A percentile compares a stretch with the other conserved stretches of the same genome.
Conservation (phyloP, 257 asterid species). For the Fraxinus excelsior region DNA sequence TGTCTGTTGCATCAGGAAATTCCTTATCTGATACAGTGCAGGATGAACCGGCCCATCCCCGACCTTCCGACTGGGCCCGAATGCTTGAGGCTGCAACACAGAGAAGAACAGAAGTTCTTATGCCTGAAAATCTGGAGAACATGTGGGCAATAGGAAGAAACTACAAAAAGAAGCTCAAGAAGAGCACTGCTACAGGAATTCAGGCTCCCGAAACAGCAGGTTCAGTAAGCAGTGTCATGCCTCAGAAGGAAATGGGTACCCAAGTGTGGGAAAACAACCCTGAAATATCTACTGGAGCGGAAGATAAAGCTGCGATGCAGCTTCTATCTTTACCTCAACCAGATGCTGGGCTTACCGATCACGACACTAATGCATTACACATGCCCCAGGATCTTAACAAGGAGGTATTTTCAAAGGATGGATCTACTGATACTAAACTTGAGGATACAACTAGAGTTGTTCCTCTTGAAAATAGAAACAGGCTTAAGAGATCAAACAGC, state of each 20-base stretch:
- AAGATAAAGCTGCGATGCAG: constrained; percentile 40
- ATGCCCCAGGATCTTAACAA: constrained; percentile 36
- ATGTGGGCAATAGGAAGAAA: constrained; percentile 94
- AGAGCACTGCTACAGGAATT: constrained; percentile 42
- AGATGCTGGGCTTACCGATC: constrained; percentile 36
- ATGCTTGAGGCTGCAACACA: constrained; percentile 77
- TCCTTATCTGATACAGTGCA: constrained; percentile 32
- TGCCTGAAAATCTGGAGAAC: constrained; percentile 93
- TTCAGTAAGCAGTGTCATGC: constrained; percentile 24
- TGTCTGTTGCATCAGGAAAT: too few relatives aligned
- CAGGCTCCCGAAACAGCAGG: constrained; percentile 40
- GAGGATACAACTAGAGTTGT: constrained; percentile 33
- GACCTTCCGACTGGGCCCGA: constrained; percentile 88
- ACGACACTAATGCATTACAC: constrained; percentile 33
- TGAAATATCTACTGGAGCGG: constrained; percentile 29
- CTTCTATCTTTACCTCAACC: constrained; percentile 31
- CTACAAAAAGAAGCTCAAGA: constrained; percentile 64
- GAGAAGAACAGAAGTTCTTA: constrained; percentile 90
- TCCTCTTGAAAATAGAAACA: constrained; percentile 39
- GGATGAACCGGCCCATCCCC: constrained; percentile 48
- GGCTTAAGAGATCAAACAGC: constrained; percentile 71
- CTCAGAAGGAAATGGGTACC: constrained; percentile 28
- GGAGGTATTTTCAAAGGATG: constrained; percentile 28
- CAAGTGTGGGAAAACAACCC: constrained; percentile 31
- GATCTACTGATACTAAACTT: constrained; percentile 31